Evolutionary conservation across 2,329 filamentous ascomycete species (phyloP), one percentile per base, ranked within the genome.

Genomic region (Akanthomyces dipterigenus): DNA sequence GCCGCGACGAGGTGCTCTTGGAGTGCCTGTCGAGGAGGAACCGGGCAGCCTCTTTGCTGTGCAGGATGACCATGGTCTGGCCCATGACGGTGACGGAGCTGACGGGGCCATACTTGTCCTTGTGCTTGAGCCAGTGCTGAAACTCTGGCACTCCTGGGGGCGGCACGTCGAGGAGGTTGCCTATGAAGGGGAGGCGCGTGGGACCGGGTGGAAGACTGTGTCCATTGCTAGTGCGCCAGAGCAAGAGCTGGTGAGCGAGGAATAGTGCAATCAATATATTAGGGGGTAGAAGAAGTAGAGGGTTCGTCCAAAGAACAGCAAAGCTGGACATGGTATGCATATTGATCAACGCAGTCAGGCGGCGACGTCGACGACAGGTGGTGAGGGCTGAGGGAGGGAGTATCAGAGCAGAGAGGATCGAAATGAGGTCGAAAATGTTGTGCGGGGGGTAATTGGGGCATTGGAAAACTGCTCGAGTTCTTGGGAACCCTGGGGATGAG

Each of bases 141-240:
- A 66, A 72, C 45, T 74, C 72, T 1, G 65, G 68, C 18, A 61
- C 62, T 5, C 67, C 69, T 1, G 63, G 53, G 1, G 71, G 68
- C 1, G 78, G 79, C 20, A 81, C 65, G 63, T 81, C 78, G 3
- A 67, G 67, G 20, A 80, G 60, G 64, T 81, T 81, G 14, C 79
- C 79, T 18, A 81, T 48, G 2, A 81, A 43, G 0, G 77, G 75
- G 12, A 76, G 66, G 1, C 71, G 71, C 31, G 63, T 68, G 65
- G 64, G 73, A 55, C 63, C 70, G 56, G 62, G 71, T 55, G 57
- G 69, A 4, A 64, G 57, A 3, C 12, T 9, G 8, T 20, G 18
- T 18, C 51, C 24, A 22, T 18, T 24, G 9, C 18, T 4, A 1
- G 6, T 3, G n/a, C 36, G 8, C 22, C 12, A 11, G 18, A 28